Evolutionary conservation across 225 moss, liverwort and hornwort species (phyloP), one percentile per base, ranked within the genome.

Genomic region (Physcomitrium patens): DNA sequence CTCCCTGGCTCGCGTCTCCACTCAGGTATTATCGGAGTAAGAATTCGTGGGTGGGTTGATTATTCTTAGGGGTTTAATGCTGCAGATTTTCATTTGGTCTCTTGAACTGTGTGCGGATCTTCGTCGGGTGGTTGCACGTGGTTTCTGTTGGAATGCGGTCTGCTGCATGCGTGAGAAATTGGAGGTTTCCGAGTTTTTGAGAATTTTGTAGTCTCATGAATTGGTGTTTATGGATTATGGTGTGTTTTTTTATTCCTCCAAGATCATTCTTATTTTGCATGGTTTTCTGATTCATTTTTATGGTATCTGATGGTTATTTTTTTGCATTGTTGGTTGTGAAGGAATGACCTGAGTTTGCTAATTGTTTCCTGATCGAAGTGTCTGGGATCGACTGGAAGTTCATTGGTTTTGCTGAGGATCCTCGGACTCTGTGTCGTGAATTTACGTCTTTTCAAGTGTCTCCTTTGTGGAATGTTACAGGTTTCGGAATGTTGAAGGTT

Each of bases 1-100:
- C 18, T n/a, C n/a, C n/a, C 17, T 65, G 63, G 0, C 55, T 66
- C 77, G 70, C 71, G 12, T 74, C 14, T 37, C 62, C 9, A 77
- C 80, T 57, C 84, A 74, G 80, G 84, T 42, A 3, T 22, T 31
- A 7, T 48, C 18, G n/a, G n/a, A n/a, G n/a, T n/a, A n/a, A n/a
- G n/a, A n/a, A n/a, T n/a, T n/a, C n/a, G n/a, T n/a, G n/a, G n/a
- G n/a, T n/a, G n/a, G n/a, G n/a, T n/a, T n/a, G n/a, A n/a, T n/a
- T n/a, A n/a, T n/a, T n/a, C n/a, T n/a, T n/a, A n/a, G n/a, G n/a
- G n/a, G n/a, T n/a, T n/a, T n/a, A n/a, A n/a, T n/a, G n/a, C n/a
- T n/a, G n/a, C n/a, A n/a, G n/a, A n/a, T n/a, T n/a, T n/a, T 69
- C 3, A 0, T 8, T 54, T 8, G 17, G 17, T 3, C 50, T 22